Percentiles rank a stretch among this genome's conserved stretches.
These are phyloP conservation scores for Agastache rugosa DNA, from an alignment of 257 asterid species.

Conservation along the genomic window DNA sequence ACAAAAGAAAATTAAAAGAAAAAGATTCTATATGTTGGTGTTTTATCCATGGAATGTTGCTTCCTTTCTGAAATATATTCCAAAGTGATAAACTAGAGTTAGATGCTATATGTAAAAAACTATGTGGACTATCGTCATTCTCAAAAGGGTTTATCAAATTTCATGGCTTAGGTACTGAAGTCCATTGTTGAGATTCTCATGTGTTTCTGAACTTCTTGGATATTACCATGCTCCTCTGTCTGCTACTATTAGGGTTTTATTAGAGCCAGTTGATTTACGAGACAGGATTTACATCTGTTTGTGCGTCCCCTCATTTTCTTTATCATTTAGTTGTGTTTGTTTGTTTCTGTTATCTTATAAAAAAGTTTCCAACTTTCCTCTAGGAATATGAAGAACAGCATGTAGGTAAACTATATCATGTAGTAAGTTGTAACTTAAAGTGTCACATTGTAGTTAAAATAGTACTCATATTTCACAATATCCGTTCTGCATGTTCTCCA, in stretches of 20 bases:
- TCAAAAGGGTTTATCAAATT: background rate
- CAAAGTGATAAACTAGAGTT: slow-evolving; percentile 2
- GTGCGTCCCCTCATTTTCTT: background rate
- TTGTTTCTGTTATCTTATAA: too few species aligned
- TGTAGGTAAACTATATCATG: too few species aligned
- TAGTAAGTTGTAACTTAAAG: too few species aligned
- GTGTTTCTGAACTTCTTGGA: background rate
- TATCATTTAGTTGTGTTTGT: too few species aligned
- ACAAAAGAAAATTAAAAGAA: slow-evolving; percentile 5
- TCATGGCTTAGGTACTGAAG: too few species aligned
- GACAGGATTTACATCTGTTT: slow-evolving; percentile 1
- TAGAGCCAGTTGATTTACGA: background rate
- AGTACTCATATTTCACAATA: background rate
- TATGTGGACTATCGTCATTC: background rate
- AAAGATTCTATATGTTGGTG: background rate
- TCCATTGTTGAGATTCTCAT: too few species aligned
- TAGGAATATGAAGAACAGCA: too few species aligned
- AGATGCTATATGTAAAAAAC: background rate
- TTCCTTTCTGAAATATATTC: slow-evolving; percentile 14
- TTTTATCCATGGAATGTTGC: background rate
- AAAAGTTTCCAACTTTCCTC: too few species aligned
- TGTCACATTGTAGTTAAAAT: too few species aligned
- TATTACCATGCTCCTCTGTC: background rate
- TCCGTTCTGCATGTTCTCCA: slow-evolving; percentile 14
- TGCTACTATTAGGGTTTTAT: background rate